Conservation (phyloP, 148 eudicot genomes). For the Silene latifolia region DNA sequence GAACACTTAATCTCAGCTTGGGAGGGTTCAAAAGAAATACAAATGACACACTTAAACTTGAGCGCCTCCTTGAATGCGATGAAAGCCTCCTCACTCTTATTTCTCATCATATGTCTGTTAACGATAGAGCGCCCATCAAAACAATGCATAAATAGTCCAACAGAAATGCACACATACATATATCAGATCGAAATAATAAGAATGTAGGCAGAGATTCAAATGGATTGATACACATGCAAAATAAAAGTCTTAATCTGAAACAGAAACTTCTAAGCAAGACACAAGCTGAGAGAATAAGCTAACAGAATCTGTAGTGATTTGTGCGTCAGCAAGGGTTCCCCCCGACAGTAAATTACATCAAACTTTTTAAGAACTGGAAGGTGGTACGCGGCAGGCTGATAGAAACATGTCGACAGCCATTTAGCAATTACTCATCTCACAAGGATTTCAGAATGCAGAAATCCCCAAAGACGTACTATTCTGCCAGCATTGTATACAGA, state of each 20-base stretch:
- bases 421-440: neutral
- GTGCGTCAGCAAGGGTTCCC: neutral
- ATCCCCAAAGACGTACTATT: neutral
- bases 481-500: neutral
- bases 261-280: neutral
- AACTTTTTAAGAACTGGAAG: neutral
- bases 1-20: neutral
- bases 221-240: neutral
- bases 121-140: conserved; percentile 11
- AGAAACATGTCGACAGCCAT: neutral
- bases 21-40: conserved; percentile 9
- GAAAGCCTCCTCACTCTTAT: conserved; percentile 67
- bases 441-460: neutral
- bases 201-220: neutral
- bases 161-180: neutral
- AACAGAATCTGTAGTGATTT: neutral
- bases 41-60: conserved; percentile 63
- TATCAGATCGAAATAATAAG: neutral
- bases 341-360: neutral
- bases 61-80: conserved; percentile 87
- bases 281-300: neutral
- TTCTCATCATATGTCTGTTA: conserved; percentile 74
- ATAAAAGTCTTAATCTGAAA: neutral
- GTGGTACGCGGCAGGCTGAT: neutral
- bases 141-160: neutral